Conservation (phyloP, 1,139 yeast genomes). For the Candida buenavistaensis region DNA sequence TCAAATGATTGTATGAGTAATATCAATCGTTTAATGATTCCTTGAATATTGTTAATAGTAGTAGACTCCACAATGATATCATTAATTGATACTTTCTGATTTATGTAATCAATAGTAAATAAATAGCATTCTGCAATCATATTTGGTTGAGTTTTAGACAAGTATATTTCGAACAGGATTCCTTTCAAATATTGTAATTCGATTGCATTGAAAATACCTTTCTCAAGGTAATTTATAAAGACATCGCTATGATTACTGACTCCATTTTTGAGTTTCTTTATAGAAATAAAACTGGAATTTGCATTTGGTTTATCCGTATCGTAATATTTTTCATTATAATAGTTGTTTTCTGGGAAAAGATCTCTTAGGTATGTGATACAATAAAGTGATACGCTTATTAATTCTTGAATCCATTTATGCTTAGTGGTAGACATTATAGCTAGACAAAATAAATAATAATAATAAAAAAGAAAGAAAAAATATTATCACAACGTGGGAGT, state of each 20-base stretch:
- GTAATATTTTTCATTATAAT: constrained; percentile 42
- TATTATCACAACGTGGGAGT: neutral
- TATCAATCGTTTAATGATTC: constrained; percentile 46
- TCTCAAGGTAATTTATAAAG: constrained; percentile 52
- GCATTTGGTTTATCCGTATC: constrained; percentile 22
- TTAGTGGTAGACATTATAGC: too few relatives aligned
- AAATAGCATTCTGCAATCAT: constrained; percentile 49
- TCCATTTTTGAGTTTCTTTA: constrained; percentile 47
- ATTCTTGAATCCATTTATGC: constrained; percentile 41
- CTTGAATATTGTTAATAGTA: constrained; percentile 20
- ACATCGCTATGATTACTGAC: constrained; percentile 21
- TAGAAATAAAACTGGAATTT: constrained; percentile 30
- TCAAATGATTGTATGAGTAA: constrained; percentile 53
- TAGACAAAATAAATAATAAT: too few relatives aligned
- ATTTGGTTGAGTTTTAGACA: constrained; percentile 36
- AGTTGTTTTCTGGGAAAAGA: constrained; percentile 48
- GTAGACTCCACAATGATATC: constrained; percentile 1
- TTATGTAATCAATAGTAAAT: constrained; percentile 43
- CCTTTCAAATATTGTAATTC: constrained; percentile 40
- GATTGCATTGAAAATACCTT: constrained; percentile 47
- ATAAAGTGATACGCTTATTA: constrained; percentile 49
- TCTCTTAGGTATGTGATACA: constrained; percentile 54
- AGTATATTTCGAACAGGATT: constrained; percentile 44
- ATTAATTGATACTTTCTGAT: constrained; percentile 7
- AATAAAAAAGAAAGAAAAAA: too few relatives aligned